Evolutionary conservation across 176 grass and related monocot species (phyloP).

Genomic region (Oryza australiensis): DNA sequence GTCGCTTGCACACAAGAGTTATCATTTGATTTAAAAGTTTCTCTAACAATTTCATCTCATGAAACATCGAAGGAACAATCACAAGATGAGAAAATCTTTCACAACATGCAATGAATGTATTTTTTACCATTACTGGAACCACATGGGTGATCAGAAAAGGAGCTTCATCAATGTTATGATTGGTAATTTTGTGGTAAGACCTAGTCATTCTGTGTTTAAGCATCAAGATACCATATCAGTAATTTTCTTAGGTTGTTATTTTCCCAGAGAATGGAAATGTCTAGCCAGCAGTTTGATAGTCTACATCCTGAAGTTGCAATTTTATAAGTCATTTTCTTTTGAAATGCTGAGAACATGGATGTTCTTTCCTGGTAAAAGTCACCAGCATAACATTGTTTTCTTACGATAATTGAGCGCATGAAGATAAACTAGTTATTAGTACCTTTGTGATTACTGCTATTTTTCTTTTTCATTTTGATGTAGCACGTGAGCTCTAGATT

Average conservation of each 20-base stretch:
- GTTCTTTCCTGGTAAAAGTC: neutral
- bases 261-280: no score
- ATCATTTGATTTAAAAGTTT: neutral
- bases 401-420: neutral
- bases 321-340: neutral
- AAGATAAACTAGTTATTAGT: neutral
- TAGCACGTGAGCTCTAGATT: neutral
- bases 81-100: conserved; percentile 1
- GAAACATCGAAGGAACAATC: neutral
- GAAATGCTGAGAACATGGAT: neutral
- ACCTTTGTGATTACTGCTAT: neutral
- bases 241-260: neutral
- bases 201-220: neutral
- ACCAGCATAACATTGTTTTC: neutral
- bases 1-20: neutral
- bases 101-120: conserved; percentile 31
- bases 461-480: neutral
- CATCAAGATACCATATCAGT: neutral
- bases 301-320: no score
- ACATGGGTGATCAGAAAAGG: conserved; percentile 15
- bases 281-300: neutral
- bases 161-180: conserved; percentile 25
- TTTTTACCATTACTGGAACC: conserved; percentile 36
- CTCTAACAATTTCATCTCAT: neutral
- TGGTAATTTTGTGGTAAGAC: conserved; percentile 34